Conservation (phyloP, 2,329 filamentous ascomycete genomes). For the Claviceps paspali region DNA sequence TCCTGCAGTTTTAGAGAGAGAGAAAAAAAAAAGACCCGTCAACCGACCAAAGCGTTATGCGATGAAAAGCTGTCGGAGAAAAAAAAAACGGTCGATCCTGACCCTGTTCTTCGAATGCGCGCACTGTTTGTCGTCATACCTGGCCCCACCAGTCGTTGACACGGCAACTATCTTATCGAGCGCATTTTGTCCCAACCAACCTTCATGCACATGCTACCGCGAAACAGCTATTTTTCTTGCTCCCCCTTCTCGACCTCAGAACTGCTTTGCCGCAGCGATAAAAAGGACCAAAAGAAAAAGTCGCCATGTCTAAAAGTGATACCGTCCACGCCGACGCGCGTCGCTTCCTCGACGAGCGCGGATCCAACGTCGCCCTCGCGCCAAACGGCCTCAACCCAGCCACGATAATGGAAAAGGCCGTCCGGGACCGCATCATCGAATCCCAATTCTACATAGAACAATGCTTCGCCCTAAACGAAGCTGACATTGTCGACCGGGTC, state of each 20-base stretch:
- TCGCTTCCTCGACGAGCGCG: constrained; percentile 78
- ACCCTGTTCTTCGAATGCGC: no score
- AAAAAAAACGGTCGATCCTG: no score
- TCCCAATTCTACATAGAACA: constrained; percentile 98
- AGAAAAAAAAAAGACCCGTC: no score
- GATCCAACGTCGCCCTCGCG: constrained; percentile 59
- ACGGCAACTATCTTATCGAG: constrained; percentile 30
- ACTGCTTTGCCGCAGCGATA: no score
- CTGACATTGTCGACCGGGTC: constrained; percentile 73
- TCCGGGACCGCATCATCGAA: constrained; percentile 88
- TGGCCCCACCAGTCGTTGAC: constrained; percentile 16
- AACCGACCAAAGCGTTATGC: no score
- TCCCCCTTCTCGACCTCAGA: no score
- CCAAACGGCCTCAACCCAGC: constrained; percentile 84
- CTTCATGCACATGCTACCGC: no score
- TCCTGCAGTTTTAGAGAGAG: no score
- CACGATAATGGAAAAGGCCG: constrained; percentile 90
- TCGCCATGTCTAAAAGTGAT: constrained; percentile 23
- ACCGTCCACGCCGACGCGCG: constrained; percentile 66
- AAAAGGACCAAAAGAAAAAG: no score
- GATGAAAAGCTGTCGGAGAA: no score
- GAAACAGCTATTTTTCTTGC: no score
- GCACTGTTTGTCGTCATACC: no score
- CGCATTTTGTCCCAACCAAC: constrained; percentile 5
- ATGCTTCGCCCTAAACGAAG: constrained; percentile 86